Percentiles rank a stretch among this genome's conserved stretches.
These are phyloP conservation scores for Chimonanthus praecox DNA, from an alignment of 164 flowering plant genomes.

Conservation along the genomic window DNA sequence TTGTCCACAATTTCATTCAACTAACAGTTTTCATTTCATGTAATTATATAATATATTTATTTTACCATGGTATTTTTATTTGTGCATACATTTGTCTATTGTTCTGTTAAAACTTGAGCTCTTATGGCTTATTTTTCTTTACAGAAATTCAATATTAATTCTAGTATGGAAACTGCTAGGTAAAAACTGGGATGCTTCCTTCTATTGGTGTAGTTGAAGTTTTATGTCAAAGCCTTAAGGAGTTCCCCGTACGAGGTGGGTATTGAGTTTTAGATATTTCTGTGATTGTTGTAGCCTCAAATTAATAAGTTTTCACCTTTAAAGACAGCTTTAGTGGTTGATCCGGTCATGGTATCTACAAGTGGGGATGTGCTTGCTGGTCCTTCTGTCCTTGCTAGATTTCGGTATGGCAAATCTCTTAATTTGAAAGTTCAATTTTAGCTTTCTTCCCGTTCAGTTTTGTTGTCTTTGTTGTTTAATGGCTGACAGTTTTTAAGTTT, in stretches of 20 bases:
- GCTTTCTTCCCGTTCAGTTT: neutral
- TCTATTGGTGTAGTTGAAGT: constrained; percentile 58
- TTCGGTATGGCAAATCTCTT: constrained; percentile 48
- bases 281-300: constrained; percentile 3
- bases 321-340: constrained; percentile 95
- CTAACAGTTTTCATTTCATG: neutral
- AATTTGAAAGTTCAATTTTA: neutral
- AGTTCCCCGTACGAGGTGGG: constrained; percentile 71
- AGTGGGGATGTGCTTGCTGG: constrained; percentile 94
- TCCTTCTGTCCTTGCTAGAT: constrained; percentile 49
- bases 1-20: too few relatives aligned
- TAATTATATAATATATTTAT: too few relatives aligned
- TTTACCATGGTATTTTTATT: neutral
- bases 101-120: neutral
- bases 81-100: neutral
- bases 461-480: neutral
- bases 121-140: neutral
- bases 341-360: constrained; percentile 98
- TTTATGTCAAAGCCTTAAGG: constrained; percentile 45
- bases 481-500: neutral
- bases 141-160: constrained; percentile 5
- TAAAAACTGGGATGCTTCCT: constrained; percentile 98
- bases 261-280: constrained; percentile 1
- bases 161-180: constrained; percentile 36
- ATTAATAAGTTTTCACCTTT: constrained; percentile 23